Evolutionary conservation across 225 moss, liverwort and hornwort species (phyloP), one percentile per base, ranked within the genome.

Genomic region (Takakia lepidozioides): DNA sequence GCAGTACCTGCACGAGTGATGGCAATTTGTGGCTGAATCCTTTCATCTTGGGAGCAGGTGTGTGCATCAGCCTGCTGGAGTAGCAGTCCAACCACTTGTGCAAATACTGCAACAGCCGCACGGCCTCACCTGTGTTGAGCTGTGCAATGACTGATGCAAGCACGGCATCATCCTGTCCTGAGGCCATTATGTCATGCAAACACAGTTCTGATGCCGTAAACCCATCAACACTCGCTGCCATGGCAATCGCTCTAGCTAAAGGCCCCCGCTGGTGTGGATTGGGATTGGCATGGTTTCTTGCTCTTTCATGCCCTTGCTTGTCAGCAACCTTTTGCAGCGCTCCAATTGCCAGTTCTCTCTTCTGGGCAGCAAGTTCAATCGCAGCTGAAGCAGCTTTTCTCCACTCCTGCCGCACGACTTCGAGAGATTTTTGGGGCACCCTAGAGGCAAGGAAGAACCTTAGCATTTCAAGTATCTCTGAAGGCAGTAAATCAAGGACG

Each of bases 151-250:
- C 73, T 24, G 84, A 74, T 26, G 87, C 68, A 2, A 95, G 19
- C 24, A 95, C 69, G 4, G 80, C 75, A 56, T 95, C 95, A 25
- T 95, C 95, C 38, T 71, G 82, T 38, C 79, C 87, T 19, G 79
- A 71, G 15, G 82, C 72, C 8, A 95, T 46, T 28, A 95, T 66
- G 15, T 70, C 49, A 49, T 95, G 95, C 21, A 95, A 26, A 35
- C 90, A 90, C 0, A 64, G 66, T 34, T 95, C 95, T 43, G 74
- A 70, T 10, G 76, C 61, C 21, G 72, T 63, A 23, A 95, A 95
- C 0, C 80, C 73, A 56, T 95, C 95, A 3, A 82, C 61, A 16
- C 86, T 81, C 38, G 63, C 43, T 10, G 87, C 90, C 46, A 90
- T n/a, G 4, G 51, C 79, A 2, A 87, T 5, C 24, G 82, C 79